These are phyloP conservation scores for Reutealis trisperma DNA, from an alignment of 345 rosid genomes.

Conservation along the genomic window DNA sequence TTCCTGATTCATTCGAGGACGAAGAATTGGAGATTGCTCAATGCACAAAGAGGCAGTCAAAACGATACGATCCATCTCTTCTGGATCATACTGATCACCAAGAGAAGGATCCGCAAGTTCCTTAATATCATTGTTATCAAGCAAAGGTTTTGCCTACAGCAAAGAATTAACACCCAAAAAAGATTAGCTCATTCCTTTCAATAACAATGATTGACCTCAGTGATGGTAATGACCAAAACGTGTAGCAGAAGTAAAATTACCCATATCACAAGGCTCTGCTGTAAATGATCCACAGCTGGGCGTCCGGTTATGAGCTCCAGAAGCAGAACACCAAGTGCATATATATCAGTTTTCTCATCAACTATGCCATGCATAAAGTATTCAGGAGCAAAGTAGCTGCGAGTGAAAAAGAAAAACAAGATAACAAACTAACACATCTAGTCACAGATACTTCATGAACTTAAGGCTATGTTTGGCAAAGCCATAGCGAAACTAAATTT, in stretches of 20 bases:
- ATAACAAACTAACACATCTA: not conserved
- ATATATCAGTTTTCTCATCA: slow-evolving; percentile 91
- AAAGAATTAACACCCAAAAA: not conserved
- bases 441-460: not conserved
- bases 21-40: slow-evolving; percentile 75
- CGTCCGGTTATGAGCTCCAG: slow-evolving; percentile 87
- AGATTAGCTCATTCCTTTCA: not conserved
- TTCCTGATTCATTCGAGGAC: slow-evolving; percentile 92
- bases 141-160: slow-evolving; percentile 78
- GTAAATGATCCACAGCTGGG: slow-evolving; percentile 65
- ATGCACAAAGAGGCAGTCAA: slow-evolving; percentile 82
- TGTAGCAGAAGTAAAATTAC: slow-evolving; percentile 35
- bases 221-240: not conserved
- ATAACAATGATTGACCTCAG: not conserved
- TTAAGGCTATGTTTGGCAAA: not conserved
- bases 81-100: slow-evolving; percentile 49
- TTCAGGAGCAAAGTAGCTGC: slow-evolving; percentile 92
- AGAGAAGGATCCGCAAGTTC: slow-evolving; percentile 71
- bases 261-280: slow-evolving; percentile 79
- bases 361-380: slow-evolving; percentile 94
- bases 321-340: slow-evolving; percentile 85
- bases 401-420: slow-evolving; percentile 14
- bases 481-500: too few species aligned
- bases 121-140: slow-evolving; percentile 46
- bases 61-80: slow-evolving; percentile 64